Base-by-base conservation (phyloP, 164 flowering plant species). In the Saururus chinensis region DNA sequence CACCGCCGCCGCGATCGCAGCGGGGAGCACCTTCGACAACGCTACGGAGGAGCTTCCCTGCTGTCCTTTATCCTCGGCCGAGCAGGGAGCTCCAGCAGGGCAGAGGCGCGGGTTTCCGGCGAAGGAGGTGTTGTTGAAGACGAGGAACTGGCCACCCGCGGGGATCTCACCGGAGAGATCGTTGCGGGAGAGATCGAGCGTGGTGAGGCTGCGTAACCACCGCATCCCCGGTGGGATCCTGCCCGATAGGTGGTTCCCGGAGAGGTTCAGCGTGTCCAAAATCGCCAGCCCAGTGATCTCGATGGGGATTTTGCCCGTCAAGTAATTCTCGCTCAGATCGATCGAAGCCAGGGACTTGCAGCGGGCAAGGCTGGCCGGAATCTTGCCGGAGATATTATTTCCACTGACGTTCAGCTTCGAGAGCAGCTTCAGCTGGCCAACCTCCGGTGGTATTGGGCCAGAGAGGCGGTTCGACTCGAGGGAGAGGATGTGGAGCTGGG, bases 31-130 rank as follows among this genome's bases (percentile, higher is more conserved):
- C n/a, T 21, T 45, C n/a, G 49, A 12, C 14, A 45, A 3, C 14
- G 49, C 17, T 13, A 17, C 49, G 2, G 37, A 30, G 2, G 37
- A 30, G 37, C 37, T 30, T 30, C 37, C 37, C 2, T 30, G 37
- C 6, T 6, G 37, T 30, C 37, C 37, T 2, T 19, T 49, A 7
- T 20, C 17, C 26, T 59, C 22, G 7, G 69, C 60, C 0, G 71
- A 64, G 57, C 90, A 85, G 11, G 70, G 12, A 0, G 12, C 9
- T 17, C 13, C 49, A 12, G 49, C 11, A 13, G 13, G 49, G 59
- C 98, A 93, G 37, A 93, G 95, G 9, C 74, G 67, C 0, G 95
- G 90, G 64, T 93, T 93, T 55, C 92, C 96, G 0, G 72, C 63
- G 61, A 83, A 92, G 14, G 81, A 71, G 20, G 72, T 76, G 40